Evolutionary conservation across 192 early-diverging fungal species (phyloP), one percentile per base, ranked within the genome.

Genomic region (Thamnidium elegans): DNA sequence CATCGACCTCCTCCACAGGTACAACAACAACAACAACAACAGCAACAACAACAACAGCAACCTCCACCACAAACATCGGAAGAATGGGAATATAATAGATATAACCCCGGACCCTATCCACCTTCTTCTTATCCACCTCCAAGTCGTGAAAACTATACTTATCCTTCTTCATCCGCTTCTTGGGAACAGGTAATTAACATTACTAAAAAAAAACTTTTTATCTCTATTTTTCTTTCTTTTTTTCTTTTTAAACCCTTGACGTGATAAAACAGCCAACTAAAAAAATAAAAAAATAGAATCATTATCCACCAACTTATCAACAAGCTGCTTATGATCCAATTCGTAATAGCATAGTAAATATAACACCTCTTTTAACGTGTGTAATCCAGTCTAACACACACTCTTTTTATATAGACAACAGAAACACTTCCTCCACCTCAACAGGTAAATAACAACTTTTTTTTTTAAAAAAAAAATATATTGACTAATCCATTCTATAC

Each of bases 301-400:
- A 60, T 4, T n/a, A 61, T 21, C 59, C 19, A 14, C 45, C 14
- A 4, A 20, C 43, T 11, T 15, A 48, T n/a, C 58, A 46, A 15
- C 58, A 61, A 15, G n/a, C 11, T 42, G 47, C 67, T 19, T 70
- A 55, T 46, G 68, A 70, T 47, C 68, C 68, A 4, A 50, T 70
- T n/a, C 68, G 62, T 1, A 60, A 34, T 42, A 56, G 11, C 36
- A 42, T 39, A 6, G 36, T 39, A 39, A 39, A 10, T 9, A 9
- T 39, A 26, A 26, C 26, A 26, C 26, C 26, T 26, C 26, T 39
- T 15, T n/a, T 31, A n/a, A 26, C 26, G 26, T 26, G 26, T 26
- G 26, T 2, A 26, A 26, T 26, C 1, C 26, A 26, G 26, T 26
- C 26, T 26, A 26, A 26, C 26, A 26, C 26, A 26, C 26, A 26